Evolutionary conservation across 352 stramenopile species (phyloP), one percentile per base, ranked within the genome.

Genomic region (Globisporangium solare): DNA sequence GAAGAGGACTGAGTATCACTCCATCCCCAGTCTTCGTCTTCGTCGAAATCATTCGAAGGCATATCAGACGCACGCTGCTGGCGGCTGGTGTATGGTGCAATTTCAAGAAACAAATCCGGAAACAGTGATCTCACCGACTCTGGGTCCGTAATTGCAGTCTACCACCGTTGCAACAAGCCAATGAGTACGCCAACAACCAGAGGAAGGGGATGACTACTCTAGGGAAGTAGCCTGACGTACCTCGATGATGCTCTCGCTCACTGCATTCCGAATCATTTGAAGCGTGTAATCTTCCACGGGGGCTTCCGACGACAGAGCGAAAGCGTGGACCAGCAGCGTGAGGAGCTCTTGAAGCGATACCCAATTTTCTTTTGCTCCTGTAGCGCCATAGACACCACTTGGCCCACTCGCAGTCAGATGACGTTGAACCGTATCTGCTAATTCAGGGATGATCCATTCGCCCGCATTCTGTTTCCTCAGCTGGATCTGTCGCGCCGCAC

Each of bases 401-500:
- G 22, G 15, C 12, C 20, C 24, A 2, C 53, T 35, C 35, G 66
- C 56, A 24, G 59, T 58, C 11, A 74, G 32, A 21, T 86, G 69
- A 10, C 81, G 76, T 47, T 88, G 74, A n/a, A 88, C 67, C 12
- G 63, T 63, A 52, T 92, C 79, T 31, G 73, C 71, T 20, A 89
- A 51, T 58, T 89, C 83, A 21, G 77, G 78, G 18, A 92, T 60
- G 57, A 90, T 88, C 79, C 78, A 90, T 56, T 90, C 83, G 14
- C 55, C 41, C 3, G 61, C 74, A 31, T 66, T 63, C 62, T 87
- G 59, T 31, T 73, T 74, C 10, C 61, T 61, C 20, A 89, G 64
- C 55, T 91, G 70, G 6, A 71, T 54, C 18, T 91, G 78, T 6
- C 81, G 76, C 31, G 61, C 53, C 17, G 58, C 63, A 13, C 72